These are phyloP conservation scores for Rhodotorula mucilaginosa DNA, from an alignment of 1,284 basidiomycete genomes.

Conservation along the genomic window DNA sequence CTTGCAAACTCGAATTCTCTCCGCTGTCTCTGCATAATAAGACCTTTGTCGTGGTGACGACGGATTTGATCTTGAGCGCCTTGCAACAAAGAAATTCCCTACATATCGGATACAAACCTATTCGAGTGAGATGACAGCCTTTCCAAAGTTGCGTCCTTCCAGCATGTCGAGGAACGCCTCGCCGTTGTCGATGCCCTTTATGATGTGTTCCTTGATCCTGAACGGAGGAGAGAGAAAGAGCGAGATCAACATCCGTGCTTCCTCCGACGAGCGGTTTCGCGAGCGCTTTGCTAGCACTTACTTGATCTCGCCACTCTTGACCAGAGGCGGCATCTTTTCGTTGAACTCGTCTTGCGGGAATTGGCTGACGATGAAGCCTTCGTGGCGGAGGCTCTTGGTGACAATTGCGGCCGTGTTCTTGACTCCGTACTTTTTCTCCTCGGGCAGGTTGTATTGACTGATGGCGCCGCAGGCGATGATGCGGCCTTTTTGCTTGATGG, in stretches of 20 bases:
- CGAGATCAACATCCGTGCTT: background rate
- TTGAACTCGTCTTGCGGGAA: slow-evolving; percentile 43
- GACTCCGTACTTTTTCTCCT: slow-evolving; percentile 47
- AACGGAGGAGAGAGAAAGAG: no score
- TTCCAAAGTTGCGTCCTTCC: slow-evolving; percentile 35
- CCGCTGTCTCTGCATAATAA: background rate
- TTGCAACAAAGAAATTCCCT: no score
- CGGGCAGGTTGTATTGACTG: slow-evolving; percentile 37
- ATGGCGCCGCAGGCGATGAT: slow-evolving; percentile 74
- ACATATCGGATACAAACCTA: background rate
- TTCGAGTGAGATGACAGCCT: slow-evolving; percentile 36
- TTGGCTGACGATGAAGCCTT: slow-evolving; percentile 65
- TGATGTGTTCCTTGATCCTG: slow-evolving; percentile 37
- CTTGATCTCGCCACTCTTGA: slow-evolving; percentile 68
- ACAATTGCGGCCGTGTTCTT: slow-evolving; percentile 60
- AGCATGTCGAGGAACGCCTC: slow-evolving; percentile 42
- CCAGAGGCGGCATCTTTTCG: slow-evolving; percentile 55
- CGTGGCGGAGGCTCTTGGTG: slow-evolving; percentile 59
- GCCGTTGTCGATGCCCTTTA: slow-evolving; percentile 42
- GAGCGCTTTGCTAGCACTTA: slow-evolving; percentile 36
- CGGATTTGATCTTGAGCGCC: no score
- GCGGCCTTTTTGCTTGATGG: slow-evolving; percentile 67
- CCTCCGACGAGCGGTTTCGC: background rate
- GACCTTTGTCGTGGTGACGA: no score
- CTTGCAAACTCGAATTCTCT: background rate